Percentiles rank a stretch among this genome's conserved stretches.
Evolutionary conservation across 2,329 filamentous ascomycete species (phyloP).

Genomic region (Trichoderma lentiforme): DNA sequence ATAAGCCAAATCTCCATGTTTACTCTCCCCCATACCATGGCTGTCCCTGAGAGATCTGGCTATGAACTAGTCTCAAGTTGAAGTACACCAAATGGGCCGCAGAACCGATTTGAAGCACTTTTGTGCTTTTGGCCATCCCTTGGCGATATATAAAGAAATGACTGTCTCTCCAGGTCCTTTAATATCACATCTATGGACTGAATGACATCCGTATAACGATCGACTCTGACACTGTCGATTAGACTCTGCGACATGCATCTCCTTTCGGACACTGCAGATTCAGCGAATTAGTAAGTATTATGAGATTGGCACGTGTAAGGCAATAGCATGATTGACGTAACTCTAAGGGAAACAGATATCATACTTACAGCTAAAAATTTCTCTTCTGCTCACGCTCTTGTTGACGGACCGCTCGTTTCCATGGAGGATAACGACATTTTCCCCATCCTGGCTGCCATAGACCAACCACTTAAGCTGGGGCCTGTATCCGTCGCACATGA

Average conservation of each 20-base stretch:
- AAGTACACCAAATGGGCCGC: neutral
- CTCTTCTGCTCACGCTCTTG: neutral
- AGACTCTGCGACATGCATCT: neutral
- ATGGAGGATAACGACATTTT: neutral
- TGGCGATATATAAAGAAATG: neutral
- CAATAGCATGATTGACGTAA: neutral
- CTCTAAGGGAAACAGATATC: neutral
- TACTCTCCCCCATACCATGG: neutral
- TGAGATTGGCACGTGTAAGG: rapidly evolving
- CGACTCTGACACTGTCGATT: neutral
- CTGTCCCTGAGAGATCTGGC: neutral
- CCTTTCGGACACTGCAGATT: neutral
- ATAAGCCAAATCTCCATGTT: neutral
- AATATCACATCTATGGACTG: neutral
- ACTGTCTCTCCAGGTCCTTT: neutral
- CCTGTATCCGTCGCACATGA: neutral
- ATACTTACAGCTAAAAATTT: neutral
- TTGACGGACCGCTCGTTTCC: neutral
- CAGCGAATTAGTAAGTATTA: neutral
- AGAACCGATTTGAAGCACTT: neutral
- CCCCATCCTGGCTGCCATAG: neutral
- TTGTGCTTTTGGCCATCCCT: neutral
- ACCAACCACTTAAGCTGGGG: neutral
- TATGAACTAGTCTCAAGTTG: neutral
- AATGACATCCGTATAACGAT: neutral